Conservation (phyloP, 78 protist species). For the Thecamonas trahens region DNA sequence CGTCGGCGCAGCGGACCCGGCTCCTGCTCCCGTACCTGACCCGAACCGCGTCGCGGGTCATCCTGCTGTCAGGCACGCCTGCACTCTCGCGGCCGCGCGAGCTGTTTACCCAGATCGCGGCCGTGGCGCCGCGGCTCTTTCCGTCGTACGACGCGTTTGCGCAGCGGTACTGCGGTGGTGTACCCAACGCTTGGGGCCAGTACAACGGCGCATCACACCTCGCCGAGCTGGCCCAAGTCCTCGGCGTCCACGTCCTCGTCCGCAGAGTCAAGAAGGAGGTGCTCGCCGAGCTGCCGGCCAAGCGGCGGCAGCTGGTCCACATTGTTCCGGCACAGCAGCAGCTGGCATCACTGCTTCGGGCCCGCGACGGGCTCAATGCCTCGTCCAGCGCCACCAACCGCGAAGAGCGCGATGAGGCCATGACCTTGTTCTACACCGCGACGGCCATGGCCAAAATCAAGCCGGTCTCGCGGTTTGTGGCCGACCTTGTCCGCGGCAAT, state of each 20-base stretch:
- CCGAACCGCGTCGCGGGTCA: conserved; percentile 19
- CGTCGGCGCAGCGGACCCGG: conserved; percentile 44
- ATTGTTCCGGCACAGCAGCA: too few species aligned
- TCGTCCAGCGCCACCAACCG: too few species aligned
- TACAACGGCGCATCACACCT: conserved; percentile 58
- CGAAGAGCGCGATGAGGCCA: too few species aligned
- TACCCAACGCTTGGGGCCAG: conserved; percentile 41
- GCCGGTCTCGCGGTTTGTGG: neutral
- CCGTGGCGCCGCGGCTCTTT: conserved; percentile 39
- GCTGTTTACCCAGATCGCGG: conserved; percentile 67
- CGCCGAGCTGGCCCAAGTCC: conserved; percentile 59
- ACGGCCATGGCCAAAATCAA: neutral
- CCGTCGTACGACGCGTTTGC: conserved; percentile 24
- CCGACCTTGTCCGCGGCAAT: neutral
- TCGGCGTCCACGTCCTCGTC: conserved; percentile 57
- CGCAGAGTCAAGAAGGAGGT: conserved; percentile 73
- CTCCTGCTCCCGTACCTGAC: conserved; percentile 37
- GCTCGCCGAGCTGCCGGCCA: conserved; percentile 65
- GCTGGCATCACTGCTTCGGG: too few species aligned
- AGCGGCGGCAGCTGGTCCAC: too few species aligned
- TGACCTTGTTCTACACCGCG: neutral
- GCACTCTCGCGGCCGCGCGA: conserved; percentile 79
- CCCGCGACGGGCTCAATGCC: too few species aligned
- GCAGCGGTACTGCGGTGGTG: conserved; percentile 47
- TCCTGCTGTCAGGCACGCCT: conserved; percentile 85